Conservation (phyloP, 306 rosid genomes). For the Glycine tomentella region DNA sequence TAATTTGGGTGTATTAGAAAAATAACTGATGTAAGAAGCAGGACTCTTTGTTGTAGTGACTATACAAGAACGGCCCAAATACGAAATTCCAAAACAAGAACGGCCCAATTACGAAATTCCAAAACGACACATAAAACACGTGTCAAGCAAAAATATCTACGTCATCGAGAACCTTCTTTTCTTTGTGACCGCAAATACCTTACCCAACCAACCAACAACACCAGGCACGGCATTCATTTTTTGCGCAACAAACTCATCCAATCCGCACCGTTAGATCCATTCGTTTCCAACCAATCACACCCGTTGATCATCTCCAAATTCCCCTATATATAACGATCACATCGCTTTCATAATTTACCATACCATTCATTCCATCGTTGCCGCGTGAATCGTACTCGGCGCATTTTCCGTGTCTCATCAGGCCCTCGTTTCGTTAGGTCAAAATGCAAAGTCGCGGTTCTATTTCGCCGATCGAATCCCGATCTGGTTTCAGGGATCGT, state of each 20-base stretch:
- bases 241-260: not conserved
- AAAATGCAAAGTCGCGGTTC: too few species aligned
- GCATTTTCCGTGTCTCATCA: not conserved
- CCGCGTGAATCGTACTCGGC: not conserved
- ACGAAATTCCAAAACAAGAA: not conserved
- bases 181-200: slow-evolving; percentile 17
- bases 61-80: too few species aligned
- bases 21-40: too few species aligned
- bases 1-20: too few species aligned
- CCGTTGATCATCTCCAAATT: slow-evolving; percentile 27
- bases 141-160: not conserved
- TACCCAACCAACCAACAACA: not conserved
- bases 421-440: not conserved
- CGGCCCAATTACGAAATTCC: not conserved
- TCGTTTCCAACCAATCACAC: not conserved
- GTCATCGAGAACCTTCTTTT: slow-evolving; percentile 21
- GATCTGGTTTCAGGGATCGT: not conserved
- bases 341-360: not conserved
- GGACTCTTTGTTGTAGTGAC: too few species aligned
- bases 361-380: not conserved
- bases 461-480: not conserved
- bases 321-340: not conserved
- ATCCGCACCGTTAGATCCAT: slow-evolving; percentile 31
- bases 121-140: not conserved
- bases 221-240: not conserved